Conservation (phyloP, 129 eudicot genomes). For the Dittrichia graveolens region DNA sequence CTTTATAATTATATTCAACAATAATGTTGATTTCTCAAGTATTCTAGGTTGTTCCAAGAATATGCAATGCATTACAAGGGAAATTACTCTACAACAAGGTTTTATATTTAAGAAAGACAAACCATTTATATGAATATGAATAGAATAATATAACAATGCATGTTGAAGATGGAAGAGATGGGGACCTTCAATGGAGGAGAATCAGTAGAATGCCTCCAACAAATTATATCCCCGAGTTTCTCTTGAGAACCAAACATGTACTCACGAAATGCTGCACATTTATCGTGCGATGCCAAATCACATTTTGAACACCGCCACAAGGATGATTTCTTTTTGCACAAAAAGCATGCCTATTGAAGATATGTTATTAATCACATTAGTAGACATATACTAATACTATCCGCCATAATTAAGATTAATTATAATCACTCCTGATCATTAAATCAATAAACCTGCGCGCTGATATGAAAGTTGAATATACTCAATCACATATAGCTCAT, state of each 20-base stretch:
- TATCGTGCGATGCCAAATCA: slow-evolving; percentile 62
- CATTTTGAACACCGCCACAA: slow-evolving; percentile 71
- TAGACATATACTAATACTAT: too few relatives aligned
- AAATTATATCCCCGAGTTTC: slow-evolving; percentile 54
- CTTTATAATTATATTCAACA: background rate
- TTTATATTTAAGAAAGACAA: too few relatives aligned
- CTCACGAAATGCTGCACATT: slow-evolving; percentile 75
- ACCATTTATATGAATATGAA: background rate
- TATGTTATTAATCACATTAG: background rate
- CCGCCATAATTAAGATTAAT: too few relatives aligned
- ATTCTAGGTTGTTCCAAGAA: too few relatives aligned
- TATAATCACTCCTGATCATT: too few relatives aligned
- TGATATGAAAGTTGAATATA: too few relatives aligned
- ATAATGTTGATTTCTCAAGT: background rate
- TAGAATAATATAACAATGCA: background rate
- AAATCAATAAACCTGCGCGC: too few relatives aligned
- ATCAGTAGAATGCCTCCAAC: slow-evolving; percentile 77
- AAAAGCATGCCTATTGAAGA: slow-evolving; percentile 60
- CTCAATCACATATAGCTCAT: too few relatives aligned
- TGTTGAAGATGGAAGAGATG: slow-evolving; percentile 42
- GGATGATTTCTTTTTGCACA: slow-evolving; percentile 55
- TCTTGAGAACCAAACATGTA: slow-evolving; percentile 36
- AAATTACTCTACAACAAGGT: too few relatives aligned
- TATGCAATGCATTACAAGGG: too few relatives aligned
- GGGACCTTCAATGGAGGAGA: slow-evolving; percentile 61